Evolutionary conservation across 192 early-diverging fungal species (phyloP).

Genomic region (Coemansia sp.): DNA sequence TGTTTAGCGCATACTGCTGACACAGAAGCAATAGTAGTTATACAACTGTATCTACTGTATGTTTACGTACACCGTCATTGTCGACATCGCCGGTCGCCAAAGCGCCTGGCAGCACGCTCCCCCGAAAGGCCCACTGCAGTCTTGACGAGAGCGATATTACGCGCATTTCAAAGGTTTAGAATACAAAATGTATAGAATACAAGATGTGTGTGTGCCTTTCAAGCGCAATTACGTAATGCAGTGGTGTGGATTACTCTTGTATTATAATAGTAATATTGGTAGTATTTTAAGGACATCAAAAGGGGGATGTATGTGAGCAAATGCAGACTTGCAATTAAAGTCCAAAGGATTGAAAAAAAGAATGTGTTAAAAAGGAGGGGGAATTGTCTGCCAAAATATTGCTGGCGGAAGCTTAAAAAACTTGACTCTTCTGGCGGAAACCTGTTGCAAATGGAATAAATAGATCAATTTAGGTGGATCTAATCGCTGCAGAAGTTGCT

Average conservation of each 20-base stretch:
- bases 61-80: slow-evolving; percentile 49
- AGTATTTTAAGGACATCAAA: background rate
- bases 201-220: background rate
- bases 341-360: background rate
- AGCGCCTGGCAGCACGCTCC: slow-evolving; percentile 50
- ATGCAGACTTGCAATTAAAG: background rate
- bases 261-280: background rate
- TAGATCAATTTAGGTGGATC: too few relatives aligned
- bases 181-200: background rate
- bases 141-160: slow-evolving; percentile 52
- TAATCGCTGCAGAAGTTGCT: too few relatives aligned
- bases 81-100: slow-evolving; percentile 55
- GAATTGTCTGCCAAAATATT: too few relatives aligned
- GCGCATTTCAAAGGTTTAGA: slow-evolving; percentile 26
- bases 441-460: too few relatives aligned
- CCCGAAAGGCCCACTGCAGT: slow-evolving; percentile 54
- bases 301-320: background rate
- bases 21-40: background rate
- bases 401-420: too few relatives aligned
- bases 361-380: too few relatives aligned
- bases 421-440: too few relatives aligned
- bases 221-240: too few relatives aligned
- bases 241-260: too few relatives aligned
- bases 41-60: background rate
- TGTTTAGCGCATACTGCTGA: background rate